Evolutionary conservation across 345 rosid genomes (phyloP), one percentile per base, ranked within the genome.

Genomic region (Acer yangbiense): DNA sequence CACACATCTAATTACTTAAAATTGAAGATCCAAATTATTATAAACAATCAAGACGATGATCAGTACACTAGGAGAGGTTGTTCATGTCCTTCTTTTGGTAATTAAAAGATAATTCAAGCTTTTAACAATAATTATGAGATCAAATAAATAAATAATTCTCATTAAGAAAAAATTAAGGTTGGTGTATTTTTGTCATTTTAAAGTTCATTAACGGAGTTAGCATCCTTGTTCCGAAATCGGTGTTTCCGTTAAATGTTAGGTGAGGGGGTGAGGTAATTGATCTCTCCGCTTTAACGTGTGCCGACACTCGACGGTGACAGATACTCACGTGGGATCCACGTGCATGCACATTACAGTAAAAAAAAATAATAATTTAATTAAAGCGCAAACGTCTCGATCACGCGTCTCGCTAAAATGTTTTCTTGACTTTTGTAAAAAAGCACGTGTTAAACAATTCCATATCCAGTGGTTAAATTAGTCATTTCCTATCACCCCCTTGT

Each of bases 401-500:
- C 75, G 75, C 65, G 67, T 58, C 63, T n/a, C 14, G 39, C 39
- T 48, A 4, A 46, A 10, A 27, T 18, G 0, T 73, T 48, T 46
- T 35, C 69, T 65, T 29, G 73, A 64, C 76, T 14, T 16, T 25
- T 12, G 1, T 0, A 43, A 65, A 20, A 6, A 18, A 72, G 62
- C 82, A 84, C 84, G 82, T 81, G 86, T 61, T 84, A 75, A 81
- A 78, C 80, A 78, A 80, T 9, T 50, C 16, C 8, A 6, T 13
- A 63, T 9, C 11, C n/a, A 0, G 25, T 2, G 65, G 65, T 4
- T 18, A 14, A 7, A 60, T 9, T 1, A 3, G 77, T 72, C 66
- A 61, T 60, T 25, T 65, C 10, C 0, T 35, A 0, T 0, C 4
- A 25, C 1, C 1, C 13, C 0, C 11, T 17, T 3, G 1, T 1